Evolutionary conservation across 1,139 yeast species (phyloP), one percentile per base, ranked within the genome.

Genomic region (Candida sp.): DNA sequence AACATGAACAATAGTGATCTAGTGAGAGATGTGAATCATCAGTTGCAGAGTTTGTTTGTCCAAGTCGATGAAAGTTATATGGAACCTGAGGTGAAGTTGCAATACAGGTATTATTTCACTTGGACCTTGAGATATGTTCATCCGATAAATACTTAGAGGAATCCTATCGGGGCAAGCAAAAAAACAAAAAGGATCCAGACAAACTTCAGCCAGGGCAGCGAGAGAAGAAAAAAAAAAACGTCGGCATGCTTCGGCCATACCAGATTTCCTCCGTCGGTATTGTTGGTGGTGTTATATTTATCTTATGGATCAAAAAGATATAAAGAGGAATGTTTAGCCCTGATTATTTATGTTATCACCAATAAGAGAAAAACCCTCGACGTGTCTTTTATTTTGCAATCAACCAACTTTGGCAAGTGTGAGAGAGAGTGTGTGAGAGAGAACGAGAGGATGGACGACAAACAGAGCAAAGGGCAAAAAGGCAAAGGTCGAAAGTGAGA

Each of bases 1-100:
- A 66, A 64, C 48, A 48, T 51, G n/a, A 52, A 53, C 37, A 54
- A 60, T 37, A 54, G 45, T 7, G 54, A 54, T 3, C 44, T 52
- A 17, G 48, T 57, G 5, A 43, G 48, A 25, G 52, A 52, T 11
- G 57, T 65, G 7, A 66, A 60, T 49, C 46, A 49, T 17, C 62
- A 57, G 28, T 58, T 68, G 26, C 51, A 54, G 7, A 51, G 52
- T 11, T 60, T 68, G 8, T 68, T 69, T 48, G 58, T 56, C 11
- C 49, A 62, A n/a, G 60, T 72, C 33, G 62, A 63, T 7, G 56
- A 60, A 42, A 67, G 72, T 7, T 58, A 60, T 58, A 59, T 63
- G 9, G 64, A 65, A 12, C 54, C 54, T 5, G 62, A 59, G 12
- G 52, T 62, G 22, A 70, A 69, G 49, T 31, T 42, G n/a, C 50